Percentiles rank a stretch among this genome's conserved stretches.
phyloP scores from a whole-genome alignment of 1,139 yeast genomes.

The Geotrichum histeridarum region DNA sequence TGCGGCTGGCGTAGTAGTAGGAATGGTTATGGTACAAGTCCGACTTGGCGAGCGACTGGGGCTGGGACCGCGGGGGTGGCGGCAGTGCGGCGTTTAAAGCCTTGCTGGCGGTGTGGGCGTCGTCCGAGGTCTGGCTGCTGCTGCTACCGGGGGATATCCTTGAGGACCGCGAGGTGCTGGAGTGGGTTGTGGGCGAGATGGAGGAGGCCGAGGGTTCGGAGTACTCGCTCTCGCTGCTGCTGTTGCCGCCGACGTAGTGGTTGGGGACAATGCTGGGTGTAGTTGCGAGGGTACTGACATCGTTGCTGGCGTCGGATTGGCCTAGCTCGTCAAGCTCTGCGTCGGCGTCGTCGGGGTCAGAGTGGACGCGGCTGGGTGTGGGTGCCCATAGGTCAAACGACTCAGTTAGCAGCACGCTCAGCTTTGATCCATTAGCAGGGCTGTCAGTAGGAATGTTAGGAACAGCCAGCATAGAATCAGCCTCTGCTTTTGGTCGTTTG shows the following conservation, averaged over 20 bases:
- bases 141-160: no score
- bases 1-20: neutral
- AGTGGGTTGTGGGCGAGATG: no score
- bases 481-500: neutral
- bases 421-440: neutral
- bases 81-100: no score
- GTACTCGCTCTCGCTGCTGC: neutral
- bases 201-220: no score
- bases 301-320: neutral
- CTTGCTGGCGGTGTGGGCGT: no score
- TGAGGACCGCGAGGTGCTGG: no score
- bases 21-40: neutral
- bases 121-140: no score
- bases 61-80: no score
- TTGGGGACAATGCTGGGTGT: neutral
- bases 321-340: neutral
- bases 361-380: neutral
- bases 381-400: slow-evolving; percentile 13
- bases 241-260: neutral
- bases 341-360: neutral
- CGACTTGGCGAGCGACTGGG: no score
- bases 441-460: neutral
- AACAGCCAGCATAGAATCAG: neutral
- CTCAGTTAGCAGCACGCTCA: slow-evolving; percentile 7
- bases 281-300: neutral